Evolutionary conservation across 495 filamentous ascomycete species (phyloP).

Genomic region (Acidiella bohemica): DNA sequence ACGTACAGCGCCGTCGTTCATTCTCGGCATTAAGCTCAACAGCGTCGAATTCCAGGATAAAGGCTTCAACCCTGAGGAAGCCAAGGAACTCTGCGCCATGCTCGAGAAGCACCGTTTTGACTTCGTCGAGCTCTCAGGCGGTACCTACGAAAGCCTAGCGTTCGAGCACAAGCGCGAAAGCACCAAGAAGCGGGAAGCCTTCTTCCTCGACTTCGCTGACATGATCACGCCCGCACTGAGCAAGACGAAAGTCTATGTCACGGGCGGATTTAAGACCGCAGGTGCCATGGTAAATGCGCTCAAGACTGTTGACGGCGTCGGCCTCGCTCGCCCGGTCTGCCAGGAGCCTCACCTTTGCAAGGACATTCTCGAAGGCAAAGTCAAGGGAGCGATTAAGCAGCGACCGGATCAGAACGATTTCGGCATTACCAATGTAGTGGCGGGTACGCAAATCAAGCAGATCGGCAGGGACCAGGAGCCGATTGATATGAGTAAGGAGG

Average conservation of each 20-base stretch:
- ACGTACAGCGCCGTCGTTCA: slow-evolving; percentile 31
- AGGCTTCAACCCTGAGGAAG: slow-evolving; percentile 45
- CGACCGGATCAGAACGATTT: slow-evolving; percentile 36
- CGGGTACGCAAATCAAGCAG: slow-evolving; percentile 40
- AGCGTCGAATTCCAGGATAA: slow-evolving; percentile 52
- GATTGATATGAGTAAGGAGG: slow-evolving; percentile 35
- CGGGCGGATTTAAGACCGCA: slow-evolving; percentile 47
- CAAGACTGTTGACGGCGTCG: slow-evolving; percentile 43
- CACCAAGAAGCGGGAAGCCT: slow-evolving; percentile 45
- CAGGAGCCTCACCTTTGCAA: slow-evolving; percentile 39
- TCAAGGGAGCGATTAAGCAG: slow-evolving; percentile 35
- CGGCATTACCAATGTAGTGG: slow-evolving; percentile 32
- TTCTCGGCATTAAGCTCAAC: slow-evolving; percentile 54
- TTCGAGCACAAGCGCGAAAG: slow-evolving; percentile 41
- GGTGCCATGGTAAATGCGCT: slow-evolving; percentile 47
- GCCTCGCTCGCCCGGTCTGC: slow-evolving; percentile 39
- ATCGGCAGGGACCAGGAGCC: slow-evolving; percentile 41
- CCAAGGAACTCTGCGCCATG: slow-evolving; percentile 37
- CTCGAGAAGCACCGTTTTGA: slow-evolving; percentile 47
- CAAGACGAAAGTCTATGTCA: slow-evolving; percentile 45
- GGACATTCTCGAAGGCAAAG: slow-evolving; percentile 36
- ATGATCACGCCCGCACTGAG: slow-evolving; percentile 40
- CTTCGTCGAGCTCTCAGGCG: slow-evolving; percentile 51
- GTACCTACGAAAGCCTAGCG: slow-evolving; percentile 46
- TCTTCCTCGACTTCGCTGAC: slow-evolving; percentile 55